Evolutionary conservation across 805 yeast genomes (phyloP), one percentile per base, ranked within the genome.

Genomic region (Spathaspora hagerdaliae): DNA sequence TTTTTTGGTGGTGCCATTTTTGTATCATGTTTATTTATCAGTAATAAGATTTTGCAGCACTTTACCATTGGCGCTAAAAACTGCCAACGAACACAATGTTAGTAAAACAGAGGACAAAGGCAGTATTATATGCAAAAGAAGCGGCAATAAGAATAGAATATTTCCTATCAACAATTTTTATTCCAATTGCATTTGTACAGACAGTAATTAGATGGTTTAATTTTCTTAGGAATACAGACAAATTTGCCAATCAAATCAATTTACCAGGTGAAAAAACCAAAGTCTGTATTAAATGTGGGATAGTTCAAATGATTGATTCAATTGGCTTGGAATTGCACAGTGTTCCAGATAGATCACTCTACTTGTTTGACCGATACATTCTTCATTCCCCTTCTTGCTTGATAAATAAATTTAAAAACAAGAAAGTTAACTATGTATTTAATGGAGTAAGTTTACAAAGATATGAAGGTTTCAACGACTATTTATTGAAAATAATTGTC

Each of bases 341-440:
- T 15, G 27, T 39, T 24, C 41, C 41, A 15, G 36, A 36, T 32
- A 51, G 48, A 27, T 47, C 75, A 1, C 71, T 62, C 39, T 73
- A 72, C 48, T 56, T 66, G 36, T 64, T 65, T 49, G 73, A 72
- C 47, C 51, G 74, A 39, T 69, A 69, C 44, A 40, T 69, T 6
- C 48, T 63, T 7, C 71, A 73, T 49, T 59, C 66, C 10, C 73
- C 72, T 0, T 47, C 56, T 33, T 67, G 69, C 46, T 41, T 59
- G 5, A 12, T 59, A 14, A 46, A 53, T 26, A 52, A 60, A 41
- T 11, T 60, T 1, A 46, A 53, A 27, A 53, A 5, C 47, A 48
- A 36, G 42, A 45, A 10, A 48, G 51, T 13, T 43, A 47, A 27
- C 14, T 45, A 58, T 43, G 7, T 14, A 2, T 57, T 47, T 36